phyloP scores from a whole-genome alignment of 768 basidiomycete species.

The Lentinula boryana region DNA sequence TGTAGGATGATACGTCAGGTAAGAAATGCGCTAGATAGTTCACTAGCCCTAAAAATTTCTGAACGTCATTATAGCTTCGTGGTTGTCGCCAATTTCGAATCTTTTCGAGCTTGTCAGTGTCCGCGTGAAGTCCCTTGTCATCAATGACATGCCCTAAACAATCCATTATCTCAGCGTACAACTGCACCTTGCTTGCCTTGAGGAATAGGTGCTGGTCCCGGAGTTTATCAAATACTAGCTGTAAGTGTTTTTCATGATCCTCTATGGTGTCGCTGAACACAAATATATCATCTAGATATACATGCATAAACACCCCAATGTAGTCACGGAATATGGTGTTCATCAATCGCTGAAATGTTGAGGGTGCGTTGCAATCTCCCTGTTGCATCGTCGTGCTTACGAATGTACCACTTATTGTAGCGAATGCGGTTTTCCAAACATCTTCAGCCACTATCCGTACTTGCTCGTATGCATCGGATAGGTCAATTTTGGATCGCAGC shows the following conservation, averaged over 20 bases:
- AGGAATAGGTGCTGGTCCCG: too few species aligned
- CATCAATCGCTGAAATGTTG: too few species aligned
- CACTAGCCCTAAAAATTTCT: not conserved
- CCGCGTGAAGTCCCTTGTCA: constrained; percentile 21
- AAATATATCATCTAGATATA: too few species aligned
- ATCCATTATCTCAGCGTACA: constrained; percentile 16
- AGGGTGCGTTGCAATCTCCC: constrained; percentile 20
- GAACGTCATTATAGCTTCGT: not conserved
- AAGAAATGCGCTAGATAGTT: not conserved
- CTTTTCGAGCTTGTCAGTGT: too few species aligned
- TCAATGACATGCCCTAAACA: constrained; percentile 26
- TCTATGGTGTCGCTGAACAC: too few species aligned
- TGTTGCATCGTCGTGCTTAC: constrained; percentile 26
- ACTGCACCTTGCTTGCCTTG: too few species aligned
- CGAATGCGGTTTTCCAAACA: constrained; percentile 17
- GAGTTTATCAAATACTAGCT: too few species aligned
- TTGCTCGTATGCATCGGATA: constrained; percentile 27
- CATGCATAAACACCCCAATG: too few species aligned
- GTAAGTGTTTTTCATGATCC: too few species aligned
- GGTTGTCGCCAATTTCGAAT: too few species aligned
- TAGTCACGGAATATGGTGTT: too few species aligned
- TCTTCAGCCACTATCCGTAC: constrained; percentile 17
- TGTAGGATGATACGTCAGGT: not conserved
- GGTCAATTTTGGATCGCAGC: constrained; percentile 23
- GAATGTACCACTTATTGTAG: constrained; percentile 23